These are phyloP conservation scores for Aurinia saxatilis DNA, from an alignment of 345 rosid species.

Conservation along the genomic window DNA sequence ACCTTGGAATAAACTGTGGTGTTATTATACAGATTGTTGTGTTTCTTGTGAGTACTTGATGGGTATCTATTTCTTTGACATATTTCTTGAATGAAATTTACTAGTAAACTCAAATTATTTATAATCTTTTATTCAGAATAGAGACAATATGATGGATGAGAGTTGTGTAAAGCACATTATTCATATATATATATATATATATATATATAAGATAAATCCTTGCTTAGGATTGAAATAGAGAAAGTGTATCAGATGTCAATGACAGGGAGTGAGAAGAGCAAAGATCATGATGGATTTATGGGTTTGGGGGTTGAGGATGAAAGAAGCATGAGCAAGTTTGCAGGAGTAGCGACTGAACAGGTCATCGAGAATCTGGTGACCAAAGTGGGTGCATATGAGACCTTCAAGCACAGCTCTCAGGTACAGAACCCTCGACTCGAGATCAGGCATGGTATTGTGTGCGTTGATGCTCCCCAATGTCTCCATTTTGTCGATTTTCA, in stretches of 20 bases:
- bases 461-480: constrained; percentile 9
- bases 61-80: not conserved
- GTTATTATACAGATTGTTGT: constrained; percentile 5
- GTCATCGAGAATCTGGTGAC: constrained; percentile 16
- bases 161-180: constrained; percentile 10
- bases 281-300: constrained; percentile 26
- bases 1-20: constrained; percentile 9
- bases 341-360: constrained; percentile 20
- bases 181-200: not conserved
- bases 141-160: not conserved
- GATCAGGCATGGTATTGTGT: constrained; percentile 19
- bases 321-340: constrained; percentile 22
- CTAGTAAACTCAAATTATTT: constrained; percentile 3
- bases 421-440: constrained; percentile 17
- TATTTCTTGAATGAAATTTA: constrained; percentile 16
- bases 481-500: constrained; percentile 14
- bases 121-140: not conserved
- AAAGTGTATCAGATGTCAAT: not conserved
- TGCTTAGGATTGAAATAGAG: not conserved
- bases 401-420: constrained; percentile 24
- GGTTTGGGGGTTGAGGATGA: constrained; percentile 17
- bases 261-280: constrained; percentile 4
- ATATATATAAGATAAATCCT: not conserved
- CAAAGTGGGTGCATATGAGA: constrained; percentile 25
- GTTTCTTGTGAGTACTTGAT: constrained; percentile 19